Base-by-base conservation (phyloP, 176 grass and related monocot species). In the Stipa capillata region DNA sequence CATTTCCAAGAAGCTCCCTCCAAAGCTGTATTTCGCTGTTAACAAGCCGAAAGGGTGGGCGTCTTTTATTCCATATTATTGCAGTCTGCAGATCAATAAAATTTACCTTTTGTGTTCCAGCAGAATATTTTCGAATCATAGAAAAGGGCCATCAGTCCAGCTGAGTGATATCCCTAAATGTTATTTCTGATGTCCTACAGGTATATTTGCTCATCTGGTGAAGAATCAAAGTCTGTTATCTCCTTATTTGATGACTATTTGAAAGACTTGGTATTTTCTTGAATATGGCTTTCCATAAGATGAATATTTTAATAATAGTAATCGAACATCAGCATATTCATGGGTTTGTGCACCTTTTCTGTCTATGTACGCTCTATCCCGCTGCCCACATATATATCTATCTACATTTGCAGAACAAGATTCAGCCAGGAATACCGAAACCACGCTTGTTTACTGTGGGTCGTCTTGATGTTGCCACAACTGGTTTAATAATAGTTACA, bases 21-120 rank as follows among this genome's bases (percentile, higher is more conserved):
- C 85, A 0, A 94, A 94, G 62, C 66, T 94, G 9, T 94, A 94
- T 83, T 98, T 98, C 87, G 90, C 87, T 77, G 71, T 98, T 64
- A 94, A 98, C 85, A 98, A 98, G 78, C 89, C 95, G 80, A 94
- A 98, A 87, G 92, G 92, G 95, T 98, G 40, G 23, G 87, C 78
- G 72, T 56, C 11, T 68, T 73, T 51, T 82, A 56, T 81, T 72
- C 37, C 40, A 56, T 72, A 27, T 17, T 72, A 34, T 71, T 73
- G 32, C 35, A 68, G 23, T 42, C 64, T 41, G 25, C 36, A 45
- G 23, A 62, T 44, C 25, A 16, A 23, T 41, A 24, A 54, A 31
- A 35, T 7, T 42, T 31, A 6, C 21, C 18, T 65, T 25, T 27
- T 68, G 34, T 69, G 45, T 74, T 66, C 27, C 4, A 76, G 27